Evolutionary conservation across 176 grass and related monocot species (phyloP).

Genomic region (Eremochloa ophiuroides): DNA sequence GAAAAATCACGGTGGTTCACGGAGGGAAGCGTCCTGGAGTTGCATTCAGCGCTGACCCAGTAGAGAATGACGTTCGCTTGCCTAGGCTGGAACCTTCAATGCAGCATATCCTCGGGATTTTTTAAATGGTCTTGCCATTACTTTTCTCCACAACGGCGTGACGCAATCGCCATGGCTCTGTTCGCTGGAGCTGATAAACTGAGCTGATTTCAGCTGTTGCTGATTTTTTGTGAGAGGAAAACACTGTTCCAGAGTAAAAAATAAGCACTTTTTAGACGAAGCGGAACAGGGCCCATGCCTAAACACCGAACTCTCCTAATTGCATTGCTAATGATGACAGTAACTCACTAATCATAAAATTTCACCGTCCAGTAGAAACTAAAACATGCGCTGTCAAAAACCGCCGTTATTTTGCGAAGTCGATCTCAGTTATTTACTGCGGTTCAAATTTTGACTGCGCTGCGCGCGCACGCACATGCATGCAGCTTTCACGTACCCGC

Average conservation of each 20-base stretch:
- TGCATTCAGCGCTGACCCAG: background rate
- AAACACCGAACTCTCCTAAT: background rate
- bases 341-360: background rate
- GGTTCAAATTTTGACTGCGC: background rate
- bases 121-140: background rate
- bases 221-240: no score
- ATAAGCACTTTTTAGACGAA: no score
- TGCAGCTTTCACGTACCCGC: slow-evolving; percentile 64
- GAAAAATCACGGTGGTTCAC: background rate
- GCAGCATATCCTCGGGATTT: background rate
- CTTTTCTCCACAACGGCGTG: background rate
- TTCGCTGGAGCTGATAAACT: no score
- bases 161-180: background rate
- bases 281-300: no score
- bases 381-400: background rate
- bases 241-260: no score
- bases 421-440: background rate
- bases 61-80: background rate
- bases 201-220: no score
- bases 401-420: no score
- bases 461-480: background rate
- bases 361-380: background rate
- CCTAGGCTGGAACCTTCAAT: background rate
- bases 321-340: background rate
- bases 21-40: background rate